Evolutionary conservation across 768 basidiomycete species (phyloP), one percentile per base, ranked within the genome.

Genomic region (Lentinula raphanica): DNA sequence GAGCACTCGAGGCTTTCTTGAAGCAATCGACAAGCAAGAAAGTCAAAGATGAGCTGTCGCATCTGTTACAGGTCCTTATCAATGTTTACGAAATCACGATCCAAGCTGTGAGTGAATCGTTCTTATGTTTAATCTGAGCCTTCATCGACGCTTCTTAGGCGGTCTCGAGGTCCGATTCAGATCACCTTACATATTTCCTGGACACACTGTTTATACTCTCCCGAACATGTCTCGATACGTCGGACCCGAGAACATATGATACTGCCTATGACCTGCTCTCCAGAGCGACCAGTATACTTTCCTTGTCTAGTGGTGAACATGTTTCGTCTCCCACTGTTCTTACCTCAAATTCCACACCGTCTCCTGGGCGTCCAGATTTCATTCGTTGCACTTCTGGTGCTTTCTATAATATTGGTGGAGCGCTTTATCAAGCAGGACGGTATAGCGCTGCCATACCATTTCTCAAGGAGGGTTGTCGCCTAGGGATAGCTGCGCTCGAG

Each of bases 301-400:
- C 35, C 9, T 27, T 53, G n/a, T 40, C 51, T 2, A 28, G 8
- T 8, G n/a, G 21, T 65, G 79, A 32, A 23, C 23, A 44, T 44
- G 17, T 21, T n/a, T 21, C 19, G 25, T 25, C 32, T 27, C 59
- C 23, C 53, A 19, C 17, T 19, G 29, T 38, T 15, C 40, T n/a
- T 44, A 4, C 21, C 19, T 25, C 5, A 35, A 5, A 13, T 35
- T 35, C 13, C 32, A 35, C 21, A 5, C 21, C 23, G 19, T n/a
- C 15, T 23, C 74, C 19, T 1, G 71, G 75, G 28, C 63, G 75
- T 3, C 76, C 84, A 0, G 87, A 88, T 54, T 84, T 81, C 60
- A 64, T 79, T 3, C 84, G 90, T 15, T 91, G 88, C 63, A 71
- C 88, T 8, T 88, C 88, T 5, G 88, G 86, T 4, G 84, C 84